Evolutionary conservation across 192 early-diverging fungal species (phyloP).

Genomic region (Coemansia sp.): DNA sequence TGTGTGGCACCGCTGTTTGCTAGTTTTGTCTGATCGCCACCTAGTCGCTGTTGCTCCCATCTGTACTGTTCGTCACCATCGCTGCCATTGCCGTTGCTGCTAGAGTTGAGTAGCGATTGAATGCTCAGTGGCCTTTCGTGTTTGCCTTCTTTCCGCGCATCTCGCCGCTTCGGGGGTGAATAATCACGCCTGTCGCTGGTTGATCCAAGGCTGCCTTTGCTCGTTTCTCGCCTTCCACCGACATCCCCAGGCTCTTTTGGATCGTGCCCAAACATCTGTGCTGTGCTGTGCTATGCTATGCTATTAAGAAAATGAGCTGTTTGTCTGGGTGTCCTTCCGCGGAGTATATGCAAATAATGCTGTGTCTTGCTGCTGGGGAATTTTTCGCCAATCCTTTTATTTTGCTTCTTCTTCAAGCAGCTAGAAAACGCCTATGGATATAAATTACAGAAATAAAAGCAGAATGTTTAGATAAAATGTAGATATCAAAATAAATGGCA

Average conservation of each 20-base stretch:
- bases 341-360: too few species aligned
- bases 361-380: too few species aligned
- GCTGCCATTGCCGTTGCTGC: neutral
- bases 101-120: conserved; percentile 30
- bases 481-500: too few species aligned
- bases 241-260: neutral
- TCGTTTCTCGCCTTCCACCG: neutral
- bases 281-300: neutral
- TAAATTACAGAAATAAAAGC: too few species aligned
- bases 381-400: too few species aligned
- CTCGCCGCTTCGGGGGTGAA: conserved; percentile 11
- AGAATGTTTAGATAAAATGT: too few species aligned
- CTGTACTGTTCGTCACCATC: neutral
- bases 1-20: neutral
- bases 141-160: neutral
- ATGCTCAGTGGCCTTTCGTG: conserved; percentile 28
- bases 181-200: neutral
- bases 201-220: neutral
- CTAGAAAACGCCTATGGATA: too few species aligned
- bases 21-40: neutral
- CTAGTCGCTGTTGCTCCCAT: conserved; percentile 11
- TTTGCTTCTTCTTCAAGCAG: too few species aligned
- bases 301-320: too few species aligned
- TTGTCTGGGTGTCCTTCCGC: too few species aligned
- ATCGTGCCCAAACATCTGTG: neutral